Conservation (phyloP, 192 early-diverging fungal genomes). For the Phycomyces nitens region DNA sequence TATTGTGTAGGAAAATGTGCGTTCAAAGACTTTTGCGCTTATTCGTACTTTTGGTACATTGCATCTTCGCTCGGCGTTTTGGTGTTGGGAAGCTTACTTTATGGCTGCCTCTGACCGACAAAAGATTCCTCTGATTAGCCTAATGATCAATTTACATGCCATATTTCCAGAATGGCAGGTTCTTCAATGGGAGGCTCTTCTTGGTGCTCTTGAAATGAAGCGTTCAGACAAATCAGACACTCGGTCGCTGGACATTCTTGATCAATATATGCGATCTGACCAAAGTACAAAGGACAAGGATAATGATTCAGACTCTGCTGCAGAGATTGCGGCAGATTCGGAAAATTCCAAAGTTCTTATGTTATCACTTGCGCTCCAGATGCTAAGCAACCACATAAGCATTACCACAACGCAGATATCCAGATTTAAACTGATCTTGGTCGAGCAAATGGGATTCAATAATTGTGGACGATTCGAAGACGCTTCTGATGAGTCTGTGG, state of each 20-base stretch:
- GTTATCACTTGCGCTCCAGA: slow-evolving; percentile 50
- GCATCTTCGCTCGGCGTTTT: slow-evolving; percentile 46
- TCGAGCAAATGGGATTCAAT: slow-evolving; percentile 49
- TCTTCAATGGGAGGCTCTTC: slow-evolving; percentile 36
- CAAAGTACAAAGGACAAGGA: background rate
- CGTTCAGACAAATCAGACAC: background rate
- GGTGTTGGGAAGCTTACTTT: slow-evolving; percentile 59
- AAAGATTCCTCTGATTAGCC: slow-evolving; percentile 35
- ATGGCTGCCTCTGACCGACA: slow-evolving; percentile 32
- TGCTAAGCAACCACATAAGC: slow-evolving; percentile 49
- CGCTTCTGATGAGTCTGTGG: slow-evolving; percentile 29
- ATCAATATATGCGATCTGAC: slow-evolving; percentile 24
- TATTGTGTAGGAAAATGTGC: slow-evolving; percentile 48
- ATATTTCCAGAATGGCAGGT: slow-evolving; percentile 54
- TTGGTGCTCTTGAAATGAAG: slow-evolving; percentile 27
- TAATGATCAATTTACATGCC: slow-evolving; percentile 54
- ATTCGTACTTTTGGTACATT: slow-evolving; percentile 44
- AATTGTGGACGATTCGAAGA: slow-evolving; percentile 39
- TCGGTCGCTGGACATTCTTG: slow-evolving; percentile 13
- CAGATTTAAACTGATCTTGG: slow-evolving; percentile 45
- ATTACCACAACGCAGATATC: slow-evolving; percentile 43
- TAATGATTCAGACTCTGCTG: background rate
- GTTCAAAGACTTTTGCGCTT: slow-evolving; percentile 48
- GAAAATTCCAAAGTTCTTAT: slow-evolving; percentile 42
- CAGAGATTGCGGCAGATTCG: slow-evolving; percentile 18